Base-by-base conservation (phyloP, 371 early-diverging fungal genomes). In the Rhizomucor pusillus region DNA sequence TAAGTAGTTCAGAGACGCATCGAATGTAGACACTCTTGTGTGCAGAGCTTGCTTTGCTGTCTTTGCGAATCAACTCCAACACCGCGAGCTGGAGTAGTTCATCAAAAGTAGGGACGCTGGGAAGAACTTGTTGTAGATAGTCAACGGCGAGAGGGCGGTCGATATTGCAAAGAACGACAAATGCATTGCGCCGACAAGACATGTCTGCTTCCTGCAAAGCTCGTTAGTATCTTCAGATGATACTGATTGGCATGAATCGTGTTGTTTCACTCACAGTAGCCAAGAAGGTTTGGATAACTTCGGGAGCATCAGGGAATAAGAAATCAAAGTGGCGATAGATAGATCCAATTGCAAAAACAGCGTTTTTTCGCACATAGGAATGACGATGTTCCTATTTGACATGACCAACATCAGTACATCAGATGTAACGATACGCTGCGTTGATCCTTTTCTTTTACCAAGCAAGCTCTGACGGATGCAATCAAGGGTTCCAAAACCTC, bases 321-420 rank as follows among this genome's bases (percentile, higher is more conserved):
- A 86, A 84, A 50, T 95, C 91, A 68, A 88, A 86, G 67, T 83
- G 80, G 55, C 90, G 90, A 77, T 86, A 95, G 57, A 97, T 92
- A 33, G 89, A 75, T 43, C 84, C 86, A 53, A 98, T 88, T 49
- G 98, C 97, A 46, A 93, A 85, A 23, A 99, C 90, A 34, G 99
- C 99, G 69, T 98, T 98, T 73, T 94, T 94, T 65, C 99, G 86
- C 45, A 99, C 99, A 71, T 98, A 98, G 12, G 96, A 82, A 70
- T 96, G 93, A 43, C 96, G 90, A 77, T 99, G 97, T 76, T 89
- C 90, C 36, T 44, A 43, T 18, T n/a, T n/a, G n/a, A n/a, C n/a
- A n/a, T n/a, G n/a, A n/a, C n/a, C n/a, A n/a, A n/a, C n/a, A n/a
- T n/a, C n/a, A n/a, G n/a, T n/a, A n/a, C n/a, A n/a, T n/a, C n/a